Base-by-base conservation (phyloP, 2,329 filamentous ascomycete species). In the Fonsecaea monophora region DNA sequence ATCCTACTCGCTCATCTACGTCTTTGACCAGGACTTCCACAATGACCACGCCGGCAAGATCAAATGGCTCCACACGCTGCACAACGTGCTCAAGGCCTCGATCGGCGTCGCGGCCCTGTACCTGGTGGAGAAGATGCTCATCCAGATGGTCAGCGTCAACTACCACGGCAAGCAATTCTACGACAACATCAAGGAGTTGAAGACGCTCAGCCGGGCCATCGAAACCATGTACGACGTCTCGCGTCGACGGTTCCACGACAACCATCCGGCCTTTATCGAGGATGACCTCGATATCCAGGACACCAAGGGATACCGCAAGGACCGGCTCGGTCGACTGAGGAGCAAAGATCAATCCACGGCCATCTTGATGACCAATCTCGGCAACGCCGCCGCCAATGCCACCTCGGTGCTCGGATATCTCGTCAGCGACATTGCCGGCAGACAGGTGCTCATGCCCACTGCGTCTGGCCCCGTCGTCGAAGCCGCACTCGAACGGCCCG, bases 21-120 rank as follows among this genome's bases (percentile, higher is more conserved):
- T 60, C 4, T 69, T 67, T 30, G 68, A 67, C 62, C 37, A 61
- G 54, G n/a, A 21, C 0, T 69, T 64, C 56, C 64, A 66, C 60
- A 54, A 57, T 10, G 53, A 42, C 18, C 50, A 69, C 35, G 55
- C 64, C 9, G 64, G 65, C 42, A 40, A 65, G 10, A 65, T 65
- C 56, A 62, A 61, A 18, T 67, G 65, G 65, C 62, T 69, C 13
- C 53, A 45, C 32, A 53, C 67, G 15, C 55, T 69, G 9, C 65
- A 68, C 61, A 69, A 67, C 13, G 65, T 68, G 35, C 56, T 60
- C 53, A 67, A 65, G 32, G 68, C 68, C 37, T 65, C 68, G 34
- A 55, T 66, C 42, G 65, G 64, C 34, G 64, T 69, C 21, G 58
- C 64, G 8, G 67, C 64, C 2, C 53, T 89, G 50, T 83, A 85